phyloP scores from a whole-genome alignment of 108 stramenopile genomes.

The Fistulifera solaris region DNA sequence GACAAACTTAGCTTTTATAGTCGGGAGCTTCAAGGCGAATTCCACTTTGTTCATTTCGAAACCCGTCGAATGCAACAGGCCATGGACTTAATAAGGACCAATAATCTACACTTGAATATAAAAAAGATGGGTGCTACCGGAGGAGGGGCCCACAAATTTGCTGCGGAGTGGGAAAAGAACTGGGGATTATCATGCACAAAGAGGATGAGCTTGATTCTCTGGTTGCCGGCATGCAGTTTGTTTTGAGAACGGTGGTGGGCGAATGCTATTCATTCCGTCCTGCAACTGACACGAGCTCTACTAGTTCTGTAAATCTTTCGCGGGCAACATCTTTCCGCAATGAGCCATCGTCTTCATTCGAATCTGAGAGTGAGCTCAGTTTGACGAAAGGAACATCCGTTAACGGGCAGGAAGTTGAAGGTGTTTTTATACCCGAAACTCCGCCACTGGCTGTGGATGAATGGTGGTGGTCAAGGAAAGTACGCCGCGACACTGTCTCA shows the following conservation, averaged over 20 bases:
- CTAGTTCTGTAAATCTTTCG: background rate
- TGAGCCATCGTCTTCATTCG: background rate
- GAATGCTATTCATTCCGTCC: conserved; percentile 97
- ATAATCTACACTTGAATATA: conserved; percentile 73
- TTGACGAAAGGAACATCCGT: no score
- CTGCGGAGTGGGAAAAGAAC: conserved; percentile 64
- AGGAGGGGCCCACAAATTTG: conserved; percentile 98
- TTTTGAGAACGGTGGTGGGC: conserved; percentile 78
- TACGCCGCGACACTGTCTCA: conserved; percentile 66
- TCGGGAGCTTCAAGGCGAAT: conserved; percentile 77
- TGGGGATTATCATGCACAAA: conserved; percentile 85
- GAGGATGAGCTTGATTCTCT: conserved; percentile 94
- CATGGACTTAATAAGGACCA: conserved; percentile 79
- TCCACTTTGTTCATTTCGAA: conserved; percentile 97
- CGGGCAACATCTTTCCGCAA: background rate
- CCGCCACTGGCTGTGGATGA: conserved; percentile 28
- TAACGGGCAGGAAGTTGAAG: conserved; percentile 12
- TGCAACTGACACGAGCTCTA: background rate
- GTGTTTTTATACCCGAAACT: background rate
- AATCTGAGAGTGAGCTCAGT: background rate
- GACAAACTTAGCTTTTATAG: conserved; percentile 82
- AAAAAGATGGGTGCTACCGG: conserved; percentile 82
- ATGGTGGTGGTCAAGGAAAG: conserved; percentile 86
- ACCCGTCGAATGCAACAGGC: conserved; percentile 87
- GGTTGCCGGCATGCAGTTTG: conserved; percentile 96